These are phyloP conservation scores for Xylariaceae sp. DNA, from an alignment of 2,329 filamentous ascomycete genomes.

Conservation along the genomic window DNA sequence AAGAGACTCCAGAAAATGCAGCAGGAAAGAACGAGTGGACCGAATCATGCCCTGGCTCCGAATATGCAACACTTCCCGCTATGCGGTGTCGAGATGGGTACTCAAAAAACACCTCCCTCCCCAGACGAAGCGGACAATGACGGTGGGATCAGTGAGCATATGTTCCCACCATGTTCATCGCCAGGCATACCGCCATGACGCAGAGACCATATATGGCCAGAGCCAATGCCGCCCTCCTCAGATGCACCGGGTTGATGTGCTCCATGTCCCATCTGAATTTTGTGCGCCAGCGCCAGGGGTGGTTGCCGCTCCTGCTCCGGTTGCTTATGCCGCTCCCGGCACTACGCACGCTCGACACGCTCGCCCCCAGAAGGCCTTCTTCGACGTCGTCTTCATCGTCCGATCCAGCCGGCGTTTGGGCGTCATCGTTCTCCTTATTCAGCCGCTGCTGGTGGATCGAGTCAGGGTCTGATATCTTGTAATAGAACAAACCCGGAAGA, in stretches of 20 bases:
- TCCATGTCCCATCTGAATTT: slow-evolving; percentile 54
- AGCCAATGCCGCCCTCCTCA: slow-evolving; percentile 67
- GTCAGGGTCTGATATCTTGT: slow-evolving; percentile 91
- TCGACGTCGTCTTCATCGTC: slow-evolving; percentile 30
- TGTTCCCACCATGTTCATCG: slow-evolving; percentile 76
- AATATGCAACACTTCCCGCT: no score
- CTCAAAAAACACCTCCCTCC: no score
- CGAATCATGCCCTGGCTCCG: no score
- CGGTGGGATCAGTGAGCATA: neutral
- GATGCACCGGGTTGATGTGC: slow-evolving; percentile 54
- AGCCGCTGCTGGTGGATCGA: slow-evolving; percentile 79
- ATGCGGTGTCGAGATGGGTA: no score
- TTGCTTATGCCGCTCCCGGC: slow-evolving; percentile 28
- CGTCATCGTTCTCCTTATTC: slow-evolving; percentile 85
- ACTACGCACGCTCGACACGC: slow-evolving; percentile 38
- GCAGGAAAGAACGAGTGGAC: no score
- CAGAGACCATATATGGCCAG: slow-evolving; percentile 75
- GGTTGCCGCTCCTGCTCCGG: slow-evolving; percentile 26
- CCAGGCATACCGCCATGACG: slow-evolving; percentile 84
- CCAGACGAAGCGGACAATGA: no score
- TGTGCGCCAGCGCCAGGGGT: slow-evolving; percentile 44
- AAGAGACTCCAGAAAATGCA: no score
- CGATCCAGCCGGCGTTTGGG: slow-evolving; percentile 43
- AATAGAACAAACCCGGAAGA: slow-evolving; percentile 91
- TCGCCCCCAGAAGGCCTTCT: slow-evolving; percentile 34